Conservation (phyloP, 176 grass and related monocot species). For the Musa acuminata region DNA sequence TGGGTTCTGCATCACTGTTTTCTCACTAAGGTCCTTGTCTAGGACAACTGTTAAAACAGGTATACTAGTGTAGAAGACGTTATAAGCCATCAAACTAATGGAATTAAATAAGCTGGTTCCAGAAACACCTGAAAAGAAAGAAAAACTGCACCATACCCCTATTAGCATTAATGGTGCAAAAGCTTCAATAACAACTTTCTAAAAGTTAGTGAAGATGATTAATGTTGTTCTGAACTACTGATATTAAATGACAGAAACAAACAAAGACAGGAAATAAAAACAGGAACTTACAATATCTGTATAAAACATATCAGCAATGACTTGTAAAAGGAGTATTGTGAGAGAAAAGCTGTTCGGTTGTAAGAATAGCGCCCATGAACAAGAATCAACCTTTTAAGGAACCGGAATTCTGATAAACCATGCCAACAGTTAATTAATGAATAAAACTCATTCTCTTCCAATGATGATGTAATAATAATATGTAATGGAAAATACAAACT, state of each 20-base stretch:
- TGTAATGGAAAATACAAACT: background rate
- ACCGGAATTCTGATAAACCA: slow-evolving; percentile 66
- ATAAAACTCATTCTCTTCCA: slow-evolving; percentile 3
- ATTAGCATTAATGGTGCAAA: background rate
- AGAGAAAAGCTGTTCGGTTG: slow-evolving; percentile 80
- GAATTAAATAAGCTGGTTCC: slow-evolving; percentile 90
- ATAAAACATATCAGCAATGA: slow-evolving; percentile 85
- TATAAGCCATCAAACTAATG: slow-evolving; percentile 89
- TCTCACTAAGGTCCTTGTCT: slow-evolving; percentile 85
- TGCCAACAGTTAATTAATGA: slow-evolving; percentile 9
- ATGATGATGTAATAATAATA: background rate
- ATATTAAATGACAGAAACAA: slow-evolving; percentile 9
- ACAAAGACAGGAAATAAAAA: slow-evolving; percentile 4
- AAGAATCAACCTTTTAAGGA: slow-evolving; percentile 86
- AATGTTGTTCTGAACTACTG: background rate
- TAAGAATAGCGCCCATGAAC: slow-evolving; percentile 95
- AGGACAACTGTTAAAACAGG: slow-evolving; percentile 69
- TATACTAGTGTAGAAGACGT: slow-evolving; percentile 92
- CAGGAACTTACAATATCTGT: slow-evolving; percentile 71
- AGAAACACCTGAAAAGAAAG: slow-evolving; percentile 60
- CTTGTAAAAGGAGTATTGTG: slow-evolving; percentile 95
- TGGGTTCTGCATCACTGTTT: slow-evolving; percentile 56
- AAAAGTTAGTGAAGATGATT: background rate
- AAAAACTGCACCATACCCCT: slow-evolving; percentile 44
- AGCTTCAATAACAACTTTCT: background rate